A percentile compares a stretch with the other conserved stretches of the same genome.
phyloP scores from a whole-genome alignment of 2,329 filamentous ascomycete species.

The Talaromyces verruculosus region DNA sequence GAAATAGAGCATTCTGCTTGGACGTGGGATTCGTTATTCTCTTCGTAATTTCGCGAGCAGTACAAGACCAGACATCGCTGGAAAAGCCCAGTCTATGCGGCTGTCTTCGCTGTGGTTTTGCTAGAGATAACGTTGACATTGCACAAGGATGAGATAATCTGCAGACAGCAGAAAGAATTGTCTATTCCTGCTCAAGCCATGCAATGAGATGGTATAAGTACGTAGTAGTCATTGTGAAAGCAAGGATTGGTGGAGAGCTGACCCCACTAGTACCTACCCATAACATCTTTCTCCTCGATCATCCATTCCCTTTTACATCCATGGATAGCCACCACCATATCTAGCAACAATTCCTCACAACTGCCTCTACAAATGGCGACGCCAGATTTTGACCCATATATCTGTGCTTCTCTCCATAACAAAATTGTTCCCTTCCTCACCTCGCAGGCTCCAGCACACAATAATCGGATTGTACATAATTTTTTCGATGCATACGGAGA shows the following conservation, averaged over 20 bases:
- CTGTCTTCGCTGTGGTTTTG: not conserved
- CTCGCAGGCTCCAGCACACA: not conserved
- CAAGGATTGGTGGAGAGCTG: not conserved
- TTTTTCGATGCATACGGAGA: conserved; percentile 4
- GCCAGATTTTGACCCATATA: conserved; percentile 5
- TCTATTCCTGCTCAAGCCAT: not conserved
- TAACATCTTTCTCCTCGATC: not conserved
- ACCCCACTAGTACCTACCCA: not conserved
- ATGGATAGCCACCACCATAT: not conserved
- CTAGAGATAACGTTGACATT: not conserved
- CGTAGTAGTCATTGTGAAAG: not conserved
- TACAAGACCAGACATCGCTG: not conserved
- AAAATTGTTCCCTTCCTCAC: not conserved
- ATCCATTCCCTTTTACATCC: not conserved
- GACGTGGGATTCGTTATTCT: too few species aligned
- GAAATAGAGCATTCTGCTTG: too few species aligned
- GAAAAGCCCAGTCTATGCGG: not conserved
- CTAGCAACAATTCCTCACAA: not conserved
- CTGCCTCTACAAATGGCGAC: conserved; percentile 1
- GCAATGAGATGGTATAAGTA: not conserved
- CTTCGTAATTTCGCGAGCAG: too few species aligned
- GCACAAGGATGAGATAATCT: too few species aligned
- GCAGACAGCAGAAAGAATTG: not conserved
- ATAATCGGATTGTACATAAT: conserved; percentile 6
- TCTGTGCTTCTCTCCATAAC: conserved; percentile 8